A percentile compares a stretch with the other conserved stretches of the same genome.
Evolutionary conservation across 495 filamentous ascomycete species (phyloP).

Genomic region (Cudoniella acicularis): DNA sequence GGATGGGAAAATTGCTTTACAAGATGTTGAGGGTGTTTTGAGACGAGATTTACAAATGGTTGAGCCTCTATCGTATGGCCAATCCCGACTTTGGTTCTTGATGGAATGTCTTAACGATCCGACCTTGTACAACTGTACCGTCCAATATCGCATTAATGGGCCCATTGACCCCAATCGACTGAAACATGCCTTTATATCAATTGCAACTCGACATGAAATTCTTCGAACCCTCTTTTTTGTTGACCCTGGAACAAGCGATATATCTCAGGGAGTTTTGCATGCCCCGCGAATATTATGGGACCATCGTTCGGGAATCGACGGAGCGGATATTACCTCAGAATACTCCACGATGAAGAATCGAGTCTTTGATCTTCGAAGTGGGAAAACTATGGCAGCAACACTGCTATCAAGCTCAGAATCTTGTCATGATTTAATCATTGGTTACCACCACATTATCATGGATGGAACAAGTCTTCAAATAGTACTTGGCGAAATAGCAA

Average conservation of each 20-base stretch:
- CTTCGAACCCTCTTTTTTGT: not conserved
- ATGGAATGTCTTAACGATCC: not conserved
- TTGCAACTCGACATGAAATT: not conserved
- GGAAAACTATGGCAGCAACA: not conserved
- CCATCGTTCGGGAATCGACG: not conserved
- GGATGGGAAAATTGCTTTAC: not conserved
- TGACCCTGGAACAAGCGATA: too few species aligned
- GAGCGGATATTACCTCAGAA: not conserved
- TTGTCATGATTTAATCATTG: constrained; percentile 6
- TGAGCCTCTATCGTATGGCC: not conserved
- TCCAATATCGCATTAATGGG: not conserved
- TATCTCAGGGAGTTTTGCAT: not conserved
- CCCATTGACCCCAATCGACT: not conserved
- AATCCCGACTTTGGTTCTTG: not conserved
- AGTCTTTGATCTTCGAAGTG: not conserved
- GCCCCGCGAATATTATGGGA: not conserved
- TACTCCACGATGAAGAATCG: not conserved
- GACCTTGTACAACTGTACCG: not conserved
- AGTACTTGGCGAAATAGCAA: not conserved
- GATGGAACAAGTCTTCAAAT: constrained; percentile 35
- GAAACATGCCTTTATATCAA: not conserved
- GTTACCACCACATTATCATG: constrained; percentile 43
- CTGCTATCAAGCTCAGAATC: not conserved
- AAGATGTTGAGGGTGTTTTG: not conserved
- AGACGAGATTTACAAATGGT: not conserved